Conservation (phyloP, 2,329 filamentous ascomycete species). For the Verticillium dahliae region DNA sequence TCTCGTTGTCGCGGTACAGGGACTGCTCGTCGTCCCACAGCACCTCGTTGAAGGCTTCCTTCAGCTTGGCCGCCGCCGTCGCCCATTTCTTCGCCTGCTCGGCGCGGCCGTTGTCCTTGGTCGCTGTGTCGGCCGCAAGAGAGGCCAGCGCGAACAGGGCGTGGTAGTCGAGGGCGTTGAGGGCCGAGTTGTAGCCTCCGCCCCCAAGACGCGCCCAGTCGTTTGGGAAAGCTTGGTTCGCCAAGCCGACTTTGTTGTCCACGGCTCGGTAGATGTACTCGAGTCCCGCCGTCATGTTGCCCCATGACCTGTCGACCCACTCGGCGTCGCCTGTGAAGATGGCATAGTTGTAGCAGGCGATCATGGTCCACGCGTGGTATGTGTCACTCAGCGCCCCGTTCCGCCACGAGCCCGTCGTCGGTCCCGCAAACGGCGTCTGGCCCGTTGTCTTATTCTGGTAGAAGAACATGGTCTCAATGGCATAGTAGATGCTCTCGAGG, state of each 20-base stretch:
- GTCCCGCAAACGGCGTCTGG: conserved; percentile 15
- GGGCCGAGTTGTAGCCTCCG: conserved; percentile 22
- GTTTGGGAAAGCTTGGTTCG: conserved; percentile 13
- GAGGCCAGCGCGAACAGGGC: conserved; percentile 15
- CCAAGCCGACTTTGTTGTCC: conserved; percentile 9
- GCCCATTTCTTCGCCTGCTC: conserved; percentile 7
- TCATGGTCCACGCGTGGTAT: conserved; percentile 38
- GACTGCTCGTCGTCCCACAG: conserved; percentile 35
- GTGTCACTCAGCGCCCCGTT: conserved; percentile 13
- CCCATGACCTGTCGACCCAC: conserved; percentile 35
- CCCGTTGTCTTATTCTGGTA: conserved; percentile 21
- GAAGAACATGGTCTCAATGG: conserved; percentile 34
- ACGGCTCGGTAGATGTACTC: conserved; percentile 9
- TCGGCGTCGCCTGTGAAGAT: conserved; percentile 36
- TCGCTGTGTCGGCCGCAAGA: conserved; percentile 10
- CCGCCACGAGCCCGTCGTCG: conserved; percentile 13
- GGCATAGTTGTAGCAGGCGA: conserved; percentile 44
- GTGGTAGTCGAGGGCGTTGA: conserved; percentile 24
- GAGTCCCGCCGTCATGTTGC: conserved; percentile 28
- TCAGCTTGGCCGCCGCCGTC: conserved; percentile 5
- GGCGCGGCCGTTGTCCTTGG: conserved; percentile 1
- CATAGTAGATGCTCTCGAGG: conserved; percentile 38
- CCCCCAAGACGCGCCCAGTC: conserved; percentile 22
- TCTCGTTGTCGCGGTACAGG: conserved; percentile 42
- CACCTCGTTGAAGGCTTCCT: conserved; percentile 32